phyloP scores from a whole-genome alignment of 176 grass and related monocot species.

The Cymbopogon citratus region DNA sequence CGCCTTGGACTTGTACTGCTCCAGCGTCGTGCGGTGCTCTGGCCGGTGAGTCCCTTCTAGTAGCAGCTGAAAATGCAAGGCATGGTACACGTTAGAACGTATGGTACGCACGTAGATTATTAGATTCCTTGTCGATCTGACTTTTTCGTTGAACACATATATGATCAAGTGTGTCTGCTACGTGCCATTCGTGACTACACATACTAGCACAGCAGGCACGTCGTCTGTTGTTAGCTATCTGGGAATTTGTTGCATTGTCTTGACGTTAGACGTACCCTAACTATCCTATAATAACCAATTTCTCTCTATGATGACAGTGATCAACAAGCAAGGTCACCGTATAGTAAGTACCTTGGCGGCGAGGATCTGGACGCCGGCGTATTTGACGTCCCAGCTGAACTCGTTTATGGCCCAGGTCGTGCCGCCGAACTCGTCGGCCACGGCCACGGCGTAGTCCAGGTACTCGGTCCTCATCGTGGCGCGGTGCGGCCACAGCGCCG shows the following conservation, averaged over 20 bases:
- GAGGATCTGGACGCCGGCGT: conserved; percentile 51
- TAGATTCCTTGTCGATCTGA: too few species aligned
- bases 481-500: conserved; percentile 55
- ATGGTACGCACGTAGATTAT: too few species aligned
- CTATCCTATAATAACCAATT: too few species aligned
- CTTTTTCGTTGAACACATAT: too few species aligned
- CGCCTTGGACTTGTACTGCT: conserved; percentile 41
- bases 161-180: too few species aligned
- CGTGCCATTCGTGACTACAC: too few species aligned
- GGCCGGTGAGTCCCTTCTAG: conserved; percentile 27
- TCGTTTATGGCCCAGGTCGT: conserved; percentile 44
- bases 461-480: conserved; percentile 28
- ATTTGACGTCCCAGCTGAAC: conserved; percentile 73
- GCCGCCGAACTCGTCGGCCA: conserved; percentile 42
- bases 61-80: conserved; percentile 22
- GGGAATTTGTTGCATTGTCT: too few species aligned
- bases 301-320: background rate
- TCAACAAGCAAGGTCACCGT: background rate
- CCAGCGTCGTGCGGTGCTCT: conserved; percentile 20
- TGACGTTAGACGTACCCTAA: background rate
- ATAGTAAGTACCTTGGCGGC: conserved; percentile 24
- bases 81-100: background rate
- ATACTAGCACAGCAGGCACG: too few species aligned
- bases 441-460: conserved; percentile 39
- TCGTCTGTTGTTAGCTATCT: too few species aligned